Evolutionary conservation across 2,329 filamentous ascomycete species (phyloP).

Genomic region (Aspergillus vadensis): DNA sequence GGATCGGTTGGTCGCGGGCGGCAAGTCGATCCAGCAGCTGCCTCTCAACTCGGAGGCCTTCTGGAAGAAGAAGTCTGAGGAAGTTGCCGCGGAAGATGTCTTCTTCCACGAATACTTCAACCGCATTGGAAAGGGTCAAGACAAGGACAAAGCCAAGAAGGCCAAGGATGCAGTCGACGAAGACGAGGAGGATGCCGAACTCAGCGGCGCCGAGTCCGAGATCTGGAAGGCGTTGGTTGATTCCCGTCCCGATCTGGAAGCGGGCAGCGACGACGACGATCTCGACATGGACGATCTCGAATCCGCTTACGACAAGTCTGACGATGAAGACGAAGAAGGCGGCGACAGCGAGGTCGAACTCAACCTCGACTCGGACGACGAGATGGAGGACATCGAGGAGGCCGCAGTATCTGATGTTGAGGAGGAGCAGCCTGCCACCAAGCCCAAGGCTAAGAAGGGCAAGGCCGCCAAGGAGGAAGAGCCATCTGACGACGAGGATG

Average conservation of each 20-base stretch:
- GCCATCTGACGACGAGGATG: slow-evolving; percentile 52
- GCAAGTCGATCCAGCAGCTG: slow-evolving; percentile 61
- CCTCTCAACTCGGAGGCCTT: slow-evolving; percentile 85
- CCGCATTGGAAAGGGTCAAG: slow-evolving; percentile 62
- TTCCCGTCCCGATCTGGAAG: slow-evolving; percentile 75
- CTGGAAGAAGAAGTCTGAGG: slow-evolving; percentile 85
- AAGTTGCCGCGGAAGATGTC: slow-evolving; percentile 86
- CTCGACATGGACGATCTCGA: slow-evolving; percentile 59
- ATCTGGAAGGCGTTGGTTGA: slow-evolving; percentile 91
- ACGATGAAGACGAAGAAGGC: slow-evolving; percentile 41
- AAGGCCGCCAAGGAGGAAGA: slow-evolving; percentile 39
- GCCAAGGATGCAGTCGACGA: slow-evolving; percentile 52
- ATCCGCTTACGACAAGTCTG: slow-evolving; percentile 50
- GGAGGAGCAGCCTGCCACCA: slow-evolving; percentile 26
- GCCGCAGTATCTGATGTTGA: slow-evolving; percentile 52
- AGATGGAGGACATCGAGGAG: slow-evolving; percentile 50
- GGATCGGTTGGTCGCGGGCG: slow-evolving; percentile 62
- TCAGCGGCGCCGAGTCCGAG: slow-evolving; percentile 71
- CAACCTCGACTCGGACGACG: slow-evolving; percentile 51
- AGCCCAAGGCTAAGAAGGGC: slow-evolving; percentile 31
- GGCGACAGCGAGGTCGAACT: slow-evolving; percentile 52
- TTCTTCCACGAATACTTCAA: slow-evolving; percentile 99
- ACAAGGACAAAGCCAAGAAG: slow-evolving; percentile 52
- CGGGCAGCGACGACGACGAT: slow-evolving; percentile 59
- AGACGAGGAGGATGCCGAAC: slow-evolving; percentile 44